Base-by-base conservation (phyloP, 2,329 filamentous ascomycete species). In the Fusarium hainanense region DNA sequence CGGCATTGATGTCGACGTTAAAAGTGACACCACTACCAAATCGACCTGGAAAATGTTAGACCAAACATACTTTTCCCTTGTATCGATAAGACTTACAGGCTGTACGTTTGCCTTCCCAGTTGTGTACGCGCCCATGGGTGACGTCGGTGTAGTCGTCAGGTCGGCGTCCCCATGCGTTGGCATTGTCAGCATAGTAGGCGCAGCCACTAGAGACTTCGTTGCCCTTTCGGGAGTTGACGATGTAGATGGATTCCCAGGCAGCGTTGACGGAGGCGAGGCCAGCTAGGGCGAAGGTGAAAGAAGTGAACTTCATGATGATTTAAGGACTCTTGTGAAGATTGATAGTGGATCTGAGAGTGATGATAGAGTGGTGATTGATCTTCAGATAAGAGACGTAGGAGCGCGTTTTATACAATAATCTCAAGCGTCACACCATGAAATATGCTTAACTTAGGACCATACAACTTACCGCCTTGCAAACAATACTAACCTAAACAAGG, bases 1-100 rank as follows among this genome's bases (percentile, higher is more conserved):
- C 2, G 6, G 50, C 37, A 6, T 44, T 44, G 11, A 54, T 54
- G 14, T 54, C 40, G 3, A 43, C 25, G 1, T 42, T 44, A 12
- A 54, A 54, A 4, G 34, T 43, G 2, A 54, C 37, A 4, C 50
- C 50, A 10, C 25, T 30, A 1, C 4, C 3, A 2, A 54, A 54
- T 14, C 28, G 46, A 13, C 46, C 46, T 32, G 6, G 0, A 0
- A 8, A 4, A 2, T 18, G 3, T 32, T 32, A 49, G 27, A 16
- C 2, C 4, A 0, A 7, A 9, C 0, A 3, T 5, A n/a, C n/a
- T n/a, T n/a, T n/a, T n/a, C n/a, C n/a, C n/a, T 21, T 21, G 21
- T 3, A 21, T 37, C 4, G 7, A 3, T 46, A 7, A 1, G 3
- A 47, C 46, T 23, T 8, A 49, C 28, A 49, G 12, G 47, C 27